Base-by-base conservation (phyloP, 2,329 filamentous ascomycete genomes). In the Trichoderma brevicompactum region DNA sequence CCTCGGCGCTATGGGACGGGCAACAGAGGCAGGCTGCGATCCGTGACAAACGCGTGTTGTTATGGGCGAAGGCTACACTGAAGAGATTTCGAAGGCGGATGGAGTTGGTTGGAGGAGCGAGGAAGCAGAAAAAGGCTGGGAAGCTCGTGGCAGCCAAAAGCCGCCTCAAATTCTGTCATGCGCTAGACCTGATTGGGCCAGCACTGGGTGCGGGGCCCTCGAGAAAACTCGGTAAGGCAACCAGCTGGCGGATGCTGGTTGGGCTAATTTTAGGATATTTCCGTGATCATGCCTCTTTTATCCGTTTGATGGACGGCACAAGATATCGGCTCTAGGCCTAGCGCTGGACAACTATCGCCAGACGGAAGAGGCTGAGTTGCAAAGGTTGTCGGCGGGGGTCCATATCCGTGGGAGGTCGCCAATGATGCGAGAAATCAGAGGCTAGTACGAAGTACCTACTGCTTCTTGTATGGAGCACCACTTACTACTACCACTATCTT, bases 131-230 rank as follows among this genome's bases (percentile, higher is more conserved):
- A 56, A 58, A 63, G 7, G 56, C 64, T 49, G 50, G 59, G 36
- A 43, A 43, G 65, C 38, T 64, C 49, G 44, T 38, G 48, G 56
- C 64, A 62, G 59, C 19, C 52, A 41, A 40, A 52, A 63, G 59
- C 49, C 49, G 64, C 64, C 52, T 61, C 49, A 65, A 61, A 65
- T 52, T 61, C 56, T 61, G 56, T 41, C 52, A 59, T 38, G 19
- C 7, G 49, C 64, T 65, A 65, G 56, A 38, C 64, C 50, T 43
- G 7, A 49, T 65, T 43, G 17, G 64, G 64, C 9, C 50, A 40
- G 34, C 38, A 53, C n/a, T 12, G 15, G 59, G 55, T 46, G 54
- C 54, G 63, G 63, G 63, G 63, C 54, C 43, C 54, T 13, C 41
- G 9, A 15, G 34, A 59, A 40, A 53, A 34, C 49, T 62, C 59